phyloP scores from a whole-genome alignment of 148 eudicot species.

The Chenopodium quinoa region DNA sequence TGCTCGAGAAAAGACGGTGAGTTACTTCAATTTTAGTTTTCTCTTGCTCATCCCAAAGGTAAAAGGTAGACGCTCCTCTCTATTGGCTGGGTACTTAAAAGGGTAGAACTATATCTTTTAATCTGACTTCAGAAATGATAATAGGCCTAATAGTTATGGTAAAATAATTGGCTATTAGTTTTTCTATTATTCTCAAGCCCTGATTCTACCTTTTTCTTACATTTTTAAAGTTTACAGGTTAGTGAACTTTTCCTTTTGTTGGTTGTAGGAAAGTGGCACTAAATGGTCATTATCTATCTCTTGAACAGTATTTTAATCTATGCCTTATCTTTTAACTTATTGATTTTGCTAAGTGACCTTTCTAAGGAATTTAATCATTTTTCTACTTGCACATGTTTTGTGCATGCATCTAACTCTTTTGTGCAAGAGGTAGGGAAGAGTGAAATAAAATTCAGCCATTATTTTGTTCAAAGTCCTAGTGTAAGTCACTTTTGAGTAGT shows the following conservation, averaged over 20 bases:
- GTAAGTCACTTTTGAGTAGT: not conserved
- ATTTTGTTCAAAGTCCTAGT: not conserved
- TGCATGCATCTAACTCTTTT: too few species aligned
- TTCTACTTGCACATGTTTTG: too few species aligned
- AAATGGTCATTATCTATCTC: not conserved
- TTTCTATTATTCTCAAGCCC: not conserved
- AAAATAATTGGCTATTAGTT: too few species aligned
- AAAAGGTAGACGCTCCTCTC: too few species aligned
- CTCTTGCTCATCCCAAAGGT: not conserved
- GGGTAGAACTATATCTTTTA: not conserved
- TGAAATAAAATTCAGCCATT: not conserved
- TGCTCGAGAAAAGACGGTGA: conserved; percentile 84
- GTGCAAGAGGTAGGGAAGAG: too few species aligned
- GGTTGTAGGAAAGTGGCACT: not conserved
- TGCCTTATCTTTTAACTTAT: too few species aligned
- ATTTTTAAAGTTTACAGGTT: not conserved
- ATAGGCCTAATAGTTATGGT: too few species aligned
- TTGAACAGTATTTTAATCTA: too few species aligned
- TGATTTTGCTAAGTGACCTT: not conserved
- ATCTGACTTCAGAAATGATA: not conserved
- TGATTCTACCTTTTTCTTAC: not conserved
- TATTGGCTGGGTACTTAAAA: not conserved
- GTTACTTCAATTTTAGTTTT: conserved; percentile 21
- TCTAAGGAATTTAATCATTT: not conserved
- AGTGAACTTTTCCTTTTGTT: not conserved